Conservation (phyloP, 768 basidiomycete genomes). For the Candolleomyces efflorescens region DNA sequence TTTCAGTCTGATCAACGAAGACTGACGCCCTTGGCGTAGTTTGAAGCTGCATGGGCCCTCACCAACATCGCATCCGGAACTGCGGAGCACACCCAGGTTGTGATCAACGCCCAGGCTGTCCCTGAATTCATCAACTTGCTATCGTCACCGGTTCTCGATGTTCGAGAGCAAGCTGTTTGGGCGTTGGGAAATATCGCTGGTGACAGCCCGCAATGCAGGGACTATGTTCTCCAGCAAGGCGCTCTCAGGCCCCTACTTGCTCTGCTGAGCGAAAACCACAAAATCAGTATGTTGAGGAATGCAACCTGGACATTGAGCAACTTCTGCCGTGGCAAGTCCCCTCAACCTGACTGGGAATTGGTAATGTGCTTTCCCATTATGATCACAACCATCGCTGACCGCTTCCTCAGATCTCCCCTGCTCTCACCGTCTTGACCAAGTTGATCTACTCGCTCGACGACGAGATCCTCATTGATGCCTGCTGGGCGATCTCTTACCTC, state of each 20-base stretch:
- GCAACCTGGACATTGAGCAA: slow-evolving; percentile 99
- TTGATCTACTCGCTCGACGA: slow-evolving; percentile 98
- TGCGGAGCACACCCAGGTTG: slow-evolving; percentile 96
- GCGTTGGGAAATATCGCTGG: slow-evolving; percentile 99
- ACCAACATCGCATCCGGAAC: slow-evolving; percentile 99
- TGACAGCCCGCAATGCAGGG: slow-evolving; percentile 95
- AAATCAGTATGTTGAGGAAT: slow-evolving; percentile 96
- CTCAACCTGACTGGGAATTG: slow-evolving; percentile 97
- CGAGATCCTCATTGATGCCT: slow-evolving; percentile 98
- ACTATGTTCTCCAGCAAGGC: slow-evolving; percentile 92
- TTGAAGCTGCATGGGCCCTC: slow-evolving; percentile 97
- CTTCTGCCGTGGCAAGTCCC: slow-evolving; percentile 97
- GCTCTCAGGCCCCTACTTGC: slow-evolving; percentile 90
- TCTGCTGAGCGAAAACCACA: slow-evolving; percentile 93
- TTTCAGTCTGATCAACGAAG: slow-evolving; percentile 1
- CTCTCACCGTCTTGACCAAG: slow-evolving; percentile 94
- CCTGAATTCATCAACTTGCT: slow-evolving; percentile 97
- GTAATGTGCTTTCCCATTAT: slow-evolving; percentile 41
- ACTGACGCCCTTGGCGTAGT: slow-evolving; percentile 40
- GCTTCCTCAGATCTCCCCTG: slow-evolving; percentile 84
- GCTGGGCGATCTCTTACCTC: slow-evolving; percentile 99
- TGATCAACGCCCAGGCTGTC: slow-evolving; percentile 91
- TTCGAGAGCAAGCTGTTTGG: slow-evolving; percentile 99
- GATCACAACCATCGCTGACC: slow-evolving; percentile 9
- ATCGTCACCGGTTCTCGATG: slow-evolving; percentile 92